Base-by-base conservation (phyloP, 2,329 filamentous ascomycete genomes). In the Exophiala sp. region DNA sequence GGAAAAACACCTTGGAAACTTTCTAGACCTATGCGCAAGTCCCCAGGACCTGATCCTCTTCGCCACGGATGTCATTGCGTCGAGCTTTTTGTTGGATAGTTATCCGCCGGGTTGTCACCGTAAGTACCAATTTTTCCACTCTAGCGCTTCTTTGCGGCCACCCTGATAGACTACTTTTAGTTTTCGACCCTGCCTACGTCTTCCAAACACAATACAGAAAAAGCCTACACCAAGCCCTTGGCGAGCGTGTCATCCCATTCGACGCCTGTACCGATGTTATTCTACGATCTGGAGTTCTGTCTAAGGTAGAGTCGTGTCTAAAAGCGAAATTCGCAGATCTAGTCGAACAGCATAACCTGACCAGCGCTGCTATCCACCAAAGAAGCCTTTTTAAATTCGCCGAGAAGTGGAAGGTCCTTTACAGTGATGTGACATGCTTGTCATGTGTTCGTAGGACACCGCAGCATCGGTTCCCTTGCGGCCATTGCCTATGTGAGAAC, bases 41-140 rank as follows among this genome's bases (percentile, higher is more conserved):
- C 49, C 60, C 9, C 33, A 48, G 34, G 51, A 61, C 46, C 52
- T 66, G 16, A 63, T 40, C 5, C 42, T 60, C 32, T 67, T 66
- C 52, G 55, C 60, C 55, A 57, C 53, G 24, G 59, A 60, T 24
- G 52, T 61, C 8, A 59, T 67, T 32, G 61, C 62, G 7, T 67
- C 61, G 8, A 62, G 57, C 47, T 52, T 67, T 12, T 41, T 67
- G 10, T 51, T 66, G 29, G 61, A 67, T 52, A 63, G 55, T 44
- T 66, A 65, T 50, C 61, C 60, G 32, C 62, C 61, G 21, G 52
- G 57, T 11, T 52, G 34, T 34, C 50, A 63, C 47, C 33, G 56
- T 63, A 54, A 57, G 60, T 58, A 7, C 41, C 14, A 18, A 29
- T n/a, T n/a, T n/a, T n/a, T n/a, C n/a, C n/a, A n/a, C n/a, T n/a